Percentiles rank a stretch among this genome's conserved stretches.
Conservation (phyloP, 805 yeast species). For the Pachysolen tannophilus region DNA sequence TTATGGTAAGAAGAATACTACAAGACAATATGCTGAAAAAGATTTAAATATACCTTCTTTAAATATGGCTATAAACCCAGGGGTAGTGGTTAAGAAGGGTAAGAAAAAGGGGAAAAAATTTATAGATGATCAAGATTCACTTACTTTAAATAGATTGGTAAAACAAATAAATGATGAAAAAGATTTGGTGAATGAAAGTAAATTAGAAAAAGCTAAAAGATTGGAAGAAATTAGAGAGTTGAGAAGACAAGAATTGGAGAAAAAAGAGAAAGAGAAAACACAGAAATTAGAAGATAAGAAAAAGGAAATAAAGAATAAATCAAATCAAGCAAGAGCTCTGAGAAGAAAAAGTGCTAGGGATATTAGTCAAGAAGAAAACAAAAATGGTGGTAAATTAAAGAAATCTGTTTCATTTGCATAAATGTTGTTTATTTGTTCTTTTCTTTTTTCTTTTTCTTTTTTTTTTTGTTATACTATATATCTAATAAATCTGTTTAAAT, state of each 20-base stretch:
- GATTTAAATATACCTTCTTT: slow-evolving; percentile 74
- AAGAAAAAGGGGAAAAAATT: slow-evolving; percentile 89
- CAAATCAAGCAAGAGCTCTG: slow-evolving; percentile 57
- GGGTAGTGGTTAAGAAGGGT: slow-evolving; percentile 54
- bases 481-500: background rate
- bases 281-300: slow-evolving; percentile 70
- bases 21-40: slow-evolving; percentile 60
- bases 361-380: slow-evolving; percentile 14
- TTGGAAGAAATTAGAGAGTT: slow-evolving; percentile 85
- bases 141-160: slow-evolving; percentile 60
- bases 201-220: slow-evolving; percentile 82
- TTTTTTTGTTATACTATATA: too few relatives aligned
- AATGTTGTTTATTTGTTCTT: background rate
- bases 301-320: slow-evolving; percentile 64
- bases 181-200: slow-evolving; percentile 76
- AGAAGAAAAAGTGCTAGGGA: slow-evolving; percentile 51
- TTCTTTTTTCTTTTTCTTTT: background rate
- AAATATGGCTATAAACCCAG: slow-evolving; percentile 81
- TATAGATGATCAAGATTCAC: slow-evolving; percentile 58
- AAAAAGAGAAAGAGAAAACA: slow-evolving; percentile 65
- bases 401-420: background rate
- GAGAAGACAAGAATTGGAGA: slow-evolving; percentile 79
- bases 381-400: slow-evolving; percentile 3
- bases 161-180: slow-evolving; percentile 75
- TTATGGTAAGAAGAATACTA: slow-evolving; percentile 58